Evolutionary conservation across 768 basidiomycete species (phyloP), one percentile per base, ranked within the genome.

Genomic region (Pleurotus tuoliensis): DNA sequence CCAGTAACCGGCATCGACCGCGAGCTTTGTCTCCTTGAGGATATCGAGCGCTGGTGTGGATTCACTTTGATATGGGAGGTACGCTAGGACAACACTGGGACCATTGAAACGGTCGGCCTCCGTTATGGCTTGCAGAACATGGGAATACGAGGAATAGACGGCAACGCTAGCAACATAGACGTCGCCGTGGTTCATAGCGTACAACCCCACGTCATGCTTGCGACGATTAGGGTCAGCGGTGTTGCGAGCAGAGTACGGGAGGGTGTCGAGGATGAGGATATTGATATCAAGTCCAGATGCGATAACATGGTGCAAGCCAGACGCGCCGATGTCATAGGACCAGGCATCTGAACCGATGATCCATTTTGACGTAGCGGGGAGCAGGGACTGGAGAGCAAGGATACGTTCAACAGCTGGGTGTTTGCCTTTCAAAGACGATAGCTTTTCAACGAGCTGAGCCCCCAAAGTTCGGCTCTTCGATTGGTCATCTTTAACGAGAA

Each of bases 321-420:
- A 96, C 2, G 93, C 84, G 41, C 96, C 97, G 41, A 98, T 84
- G 71, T 98, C 97, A 68, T 97, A 93, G 0, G 95, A 90, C 97
- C 97, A 98, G 0, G 92, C 90, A 68, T 99, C 97, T 16, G 95
- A 98, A 16, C 96, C 94, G 63, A 99, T 89, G 70, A 99, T 98
- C 97, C 97, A 99, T 57, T 91, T 80, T 5, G 92, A 94, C 38
- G 76, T 76, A 6, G 84, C 75, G 41, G 82, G 74, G 62, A 97
- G 83, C 62, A 86, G 82, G 16, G 81, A 71, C 40, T 79, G 78
- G 9, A 89, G 74, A 13, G 78, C 64, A 38, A 92, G 78, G 45
- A 92, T 78, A 25, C 77, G 78, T 40, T 82, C 71, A 4, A 81
- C 82, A 7, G 78, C 71, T 4, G 78, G 68, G 57, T 79, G 74